Evolutionary conservation across 208 protist species (phyloP).

Genomic region (Strigomonas galati): DNA sequence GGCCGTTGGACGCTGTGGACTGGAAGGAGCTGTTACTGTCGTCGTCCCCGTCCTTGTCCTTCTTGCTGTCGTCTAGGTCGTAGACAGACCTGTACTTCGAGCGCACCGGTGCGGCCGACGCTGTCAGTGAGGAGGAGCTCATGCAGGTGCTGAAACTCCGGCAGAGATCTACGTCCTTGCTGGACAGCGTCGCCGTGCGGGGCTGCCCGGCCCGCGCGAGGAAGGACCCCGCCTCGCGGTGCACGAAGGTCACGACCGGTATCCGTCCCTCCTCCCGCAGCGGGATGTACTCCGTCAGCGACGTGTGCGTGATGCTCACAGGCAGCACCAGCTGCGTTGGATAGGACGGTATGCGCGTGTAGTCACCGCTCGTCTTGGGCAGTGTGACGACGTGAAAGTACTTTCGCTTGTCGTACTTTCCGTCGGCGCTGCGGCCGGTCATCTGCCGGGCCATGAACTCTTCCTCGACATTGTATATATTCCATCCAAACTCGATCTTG

Average conservation of each 20-base stretch:
- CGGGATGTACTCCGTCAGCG: constrained; percentile 42
- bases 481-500: constrained; percentile 77
- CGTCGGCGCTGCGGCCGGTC: background rate
- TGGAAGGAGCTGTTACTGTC: background rate
- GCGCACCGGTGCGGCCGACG: background rate
- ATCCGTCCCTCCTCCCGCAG: constrained; percentile 83
- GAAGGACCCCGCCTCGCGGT: constrained; percentile 51
- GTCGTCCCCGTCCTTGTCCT: background rate
- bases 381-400: constrained; percentile 4
- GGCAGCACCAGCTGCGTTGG: constrained; percentile 65
- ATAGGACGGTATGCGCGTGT: constrained; percentile 68
- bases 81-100: constrained; percentile 5
- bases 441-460: constrained; percentile 51
- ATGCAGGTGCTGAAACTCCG: background rate
- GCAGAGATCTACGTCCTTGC: constrained; percentile 15
- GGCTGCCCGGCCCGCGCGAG: constrained; percentile 84
- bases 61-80: no score
- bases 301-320: constrained; percentile 28
- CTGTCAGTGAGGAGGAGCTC: background rate
- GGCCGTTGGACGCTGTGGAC: constrained; percentile 9
- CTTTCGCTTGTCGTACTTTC: constrained; percentile 1
- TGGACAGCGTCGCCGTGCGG: constrained; percentile 17
- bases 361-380: constrained; percentile 10
- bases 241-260: constrained; percentile 80
- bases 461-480: constrained; percentile 43